Base-by-base conservation (phyloP, 257 asterid species). In the Parsonsia alboflavescens region DNA sequence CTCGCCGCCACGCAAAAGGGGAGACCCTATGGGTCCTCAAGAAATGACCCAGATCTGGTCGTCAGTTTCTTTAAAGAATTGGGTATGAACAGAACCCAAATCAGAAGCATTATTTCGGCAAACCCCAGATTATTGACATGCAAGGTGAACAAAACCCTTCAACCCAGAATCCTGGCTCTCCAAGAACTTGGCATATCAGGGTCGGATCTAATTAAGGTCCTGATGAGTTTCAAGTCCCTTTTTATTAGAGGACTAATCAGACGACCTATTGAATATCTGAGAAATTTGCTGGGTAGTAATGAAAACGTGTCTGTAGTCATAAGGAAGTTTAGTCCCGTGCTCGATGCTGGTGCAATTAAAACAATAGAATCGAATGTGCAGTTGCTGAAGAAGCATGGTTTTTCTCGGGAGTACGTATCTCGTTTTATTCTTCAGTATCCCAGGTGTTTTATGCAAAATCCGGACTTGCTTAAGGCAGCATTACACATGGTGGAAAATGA, bases 11-110 rank as follows among this genome's bases (percentile, higher is more conserved):
- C 58, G 19, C 4, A 48, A 10, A 76, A 73, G 68, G 44, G 72
- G 53, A 45, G 52, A 41, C 70, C 5, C 48, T 59, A 19, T 9
- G 61, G 41, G 66, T 30, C 76, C 53, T 12, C 44, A 6, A 67
- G 13, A 44, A 78, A 68, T 15, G 48, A 73, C 33, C 78, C 80
- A 22, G 62, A 76, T 36, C 66, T 68, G 24, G 78, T 82, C 30
- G 28, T 82, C 28, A 36, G 19, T 39, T 82, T 41, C 75, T 73
- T 82, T 73, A 26, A 67, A 75, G 49, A 73, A 15, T 41, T 54
- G 17, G 85, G 85, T 63, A n/a, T 82, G n/a, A 59, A 46, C 54
- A 76, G 64, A 17, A 17, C 72, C 52, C 83, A 82, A 6, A 63
- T 82, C 7, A 82, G 56, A 76, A 57, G 8, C 62, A 41, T 76